These are phyloP conservation scores for Sonneratia alba DNA, from an alignment of 345 rosid genomes.

Conservation along the genomic window DNA sequence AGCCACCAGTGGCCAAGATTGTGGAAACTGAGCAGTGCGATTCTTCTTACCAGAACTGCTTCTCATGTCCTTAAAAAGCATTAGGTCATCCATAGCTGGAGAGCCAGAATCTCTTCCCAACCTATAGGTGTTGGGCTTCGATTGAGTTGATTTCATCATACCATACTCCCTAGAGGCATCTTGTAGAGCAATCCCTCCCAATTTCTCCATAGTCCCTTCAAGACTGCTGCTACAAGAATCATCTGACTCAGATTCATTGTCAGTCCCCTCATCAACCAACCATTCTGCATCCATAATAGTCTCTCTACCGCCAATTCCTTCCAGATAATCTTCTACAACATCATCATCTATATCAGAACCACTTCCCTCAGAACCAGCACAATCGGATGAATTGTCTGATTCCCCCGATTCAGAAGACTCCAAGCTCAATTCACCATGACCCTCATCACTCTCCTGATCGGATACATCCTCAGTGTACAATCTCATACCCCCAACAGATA, in stretches of 20 bases:
- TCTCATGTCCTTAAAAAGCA: slow-evolving; percentile 66
- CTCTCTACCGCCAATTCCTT: slow-evolving; percentile 78
- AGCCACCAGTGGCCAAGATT: slow-evolving; percentile 56
- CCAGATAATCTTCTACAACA: slow-evolving; percentile 74
- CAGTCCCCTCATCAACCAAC: slow-evolving; percentile 39
- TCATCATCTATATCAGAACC: slow-evolving; percentile 64
- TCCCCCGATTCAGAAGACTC: slow-evolving; percentile 35
- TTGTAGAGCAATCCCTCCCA: slow-evolving; percentile 55
- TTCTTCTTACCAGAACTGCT: slow-evolving; percentile 53
- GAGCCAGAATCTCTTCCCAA: slow-evolving; percentile 30
- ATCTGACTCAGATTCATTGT: slow-evolving; percentile 31
- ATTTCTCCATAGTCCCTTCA: slow-evolving; percentile 41
- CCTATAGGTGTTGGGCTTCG: slow-evolving; percentile 26
- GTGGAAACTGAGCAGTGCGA: slow-evolving; percentile 38
- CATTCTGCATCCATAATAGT: slow-evolving; percentile 46
- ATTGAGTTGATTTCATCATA: slow-evolving; percentile 24
- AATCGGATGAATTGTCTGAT: slow-evolving; percentile 29
- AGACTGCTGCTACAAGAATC: slow-evolving; percentile 45
- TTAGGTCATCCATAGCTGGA: slow-evolving; percentile 50
- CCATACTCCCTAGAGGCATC: slow-evolving; percentile 77
- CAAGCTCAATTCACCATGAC: slow-evolving; percentile 22
- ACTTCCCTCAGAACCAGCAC: slow-evolving; percentile 40
- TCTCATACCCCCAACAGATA: slow-evolving; percentile 74
- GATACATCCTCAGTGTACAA: slow-evolving; percentile 69
- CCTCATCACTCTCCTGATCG: slow-evolving; percentile 46